phyloP scores from a whole-genome alignment of 352 stramenopile genomes.

The Globisporangium paddicum region DNA sequence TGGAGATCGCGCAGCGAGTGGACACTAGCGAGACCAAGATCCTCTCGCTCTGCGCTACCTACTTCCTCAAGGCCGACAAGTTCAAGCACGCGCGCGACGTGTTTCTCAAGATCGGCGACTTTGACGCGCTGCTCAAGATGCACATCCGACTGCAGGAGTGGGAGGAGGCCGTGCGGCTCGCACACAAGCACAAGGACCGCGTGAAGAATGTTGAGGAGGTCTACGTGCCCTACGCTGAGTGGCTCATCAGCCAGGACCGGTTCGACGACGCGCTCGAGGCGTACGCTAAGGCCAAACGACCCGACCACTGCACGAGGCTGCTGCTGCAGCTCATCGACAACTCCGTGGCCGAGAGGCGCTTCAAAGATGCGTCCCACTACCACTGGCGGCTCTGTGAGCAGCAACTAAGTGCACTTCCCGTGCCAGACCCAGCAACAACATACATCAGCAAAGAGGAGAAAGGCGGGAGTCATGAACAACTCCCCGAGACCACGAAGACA shows the following conservation, averaged over 20 bases:
- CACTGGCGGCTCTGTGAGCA: slow-evolving; percentile 91
- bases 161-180: slow-evolving; percentile 89
- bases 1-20: slow-evolving; percentile 65
- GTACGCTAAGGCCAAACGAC: slow-evolving; percentile 75
- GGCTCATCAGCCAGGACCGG: slow-evolving; percentile 87
- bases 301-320: slow-evolving; percentile 80
- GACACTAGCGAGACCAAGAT: slow-evolving; percentile 43
- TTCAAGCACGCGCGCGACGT: slow-evolving; percentile 76
- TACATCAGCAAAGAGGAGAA: slow-evolving; percentile 13
- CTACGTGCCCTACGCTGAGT: slow-evolving; percentile 92
- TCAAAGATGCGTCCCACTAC: slow-evolving; percentile 91
- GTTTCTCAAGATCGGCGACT: slow-evolving; percentile 77
- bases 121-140: slow-evolving; percentile 85
- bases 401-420: slow-evolving; percentile 40
- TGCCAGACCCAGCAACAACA: slow-evolving; percentile 7
- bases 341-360: slow-evolving; percentile 81
- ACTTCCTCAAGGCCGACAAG: slow-evolving; percentile 68
- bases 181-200: slow-evolving; percentile 74
- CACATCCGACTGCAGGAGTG: slow-evolving; percentile 90
- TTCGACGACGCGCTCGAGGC: slow-evolving; percentile 92
- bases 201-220: slow-evolving; percentile 84
- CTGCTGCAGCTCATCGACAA: slow-evolving; percentile 89
- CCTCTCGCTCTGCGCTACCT: slow-evolving; percentile 52
- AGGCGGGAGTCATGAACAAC: neutral
- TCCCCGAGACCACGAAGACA: slow-evolving; percentile 22